Evolutionary conservation across 2,329 filamentous ascomycete genomes (phyloP), one percentile per base, ranked within the genome.

Genomic region (Rasamsonia emersonii): DNA sequence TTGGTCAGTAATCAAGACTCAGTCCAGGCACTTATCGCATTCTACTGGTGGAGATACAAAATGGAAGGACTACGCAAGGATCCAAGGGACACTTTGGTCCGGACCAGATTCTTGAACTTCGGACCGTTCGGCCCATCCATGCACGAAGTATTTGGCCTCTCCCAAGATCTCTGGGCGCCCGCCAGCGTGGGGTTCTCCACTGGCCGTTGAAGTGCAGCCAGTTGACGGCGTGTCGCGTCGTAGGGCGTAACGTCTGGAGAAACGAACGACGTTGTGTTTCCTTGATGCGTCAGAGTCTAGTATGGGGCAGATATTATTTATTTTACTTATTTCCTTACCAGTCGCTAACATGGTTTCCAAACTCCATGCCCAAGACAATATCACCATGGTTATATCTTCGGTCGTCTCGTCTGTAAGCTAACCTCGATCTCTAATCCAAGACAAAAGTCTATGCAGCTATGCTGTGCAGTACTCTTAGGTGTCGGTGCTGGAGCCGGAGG

Each of bases 251-350:
- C 77, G 36, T 51, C 8, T 51, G 51, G 59, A 32, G 52, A 82
- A 82, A 9, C 77, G 73, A 19, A 82, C 62, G 73, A 79, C 77
- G 32, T 71, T 76, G 50, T 79, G 75, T 47, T 79, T 75, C 74
- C 68, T 70, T 49, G 38, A 25, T 9, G 18, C 10, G 14, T n/a
- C n/a, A 20, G 23, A 19, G 5, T 21, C 21, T 9, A 7, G 10
- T 15, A 0, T 5, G 7, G n/a, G n/a, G n/a, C n/a, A 5, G 11
- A 18, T 18, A 18, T n/a, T 24, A 31, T n/a, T n/a, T n/a, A n/a
- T n/a, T n/a, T n/a, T n/a, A n/a, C n/a, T n/a, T n/a, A n/a, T n/a
- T n/a, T 14, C 47, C 49, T 33, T 52, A 67, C 67, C 73, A 77
- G 47, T 78, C 75, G 6, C 77, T 77, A 18, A 81, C 70, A 48